Evolutionary conservation across 345 rosid genomes (phyloP).

Genomic region (Abelmoschus esculentus): DNA sequence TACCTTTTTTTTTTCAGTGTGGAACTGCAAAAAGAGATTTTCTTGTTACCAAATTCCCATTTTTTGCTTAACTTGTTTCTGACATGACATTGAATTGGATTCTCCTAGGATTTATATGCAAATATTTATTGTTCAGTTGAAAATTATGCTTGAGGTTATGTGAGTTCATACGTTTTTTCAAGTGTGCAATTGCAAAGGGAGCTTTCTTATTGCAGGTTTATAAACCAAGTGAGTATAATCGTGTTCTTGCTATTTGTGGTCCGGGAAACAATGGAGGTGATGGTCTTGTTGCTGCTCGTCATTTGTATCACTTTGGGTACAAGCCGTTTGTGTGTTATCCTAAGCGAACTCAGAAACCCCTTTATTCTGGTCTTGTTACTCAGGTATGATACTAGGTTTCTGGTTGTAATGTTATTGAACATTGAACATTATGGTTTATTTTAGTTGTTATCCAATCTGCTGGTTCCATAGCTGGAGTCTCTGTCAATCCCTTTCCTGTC

Average conservation of each 20-base stretch:
- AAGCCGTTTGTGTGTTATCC: conserved; percentile 73
- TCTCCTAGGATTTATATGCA: background rate
- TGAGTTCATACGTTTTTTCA: background rate
- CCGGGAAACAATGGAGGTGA: conserved; percentile 99
- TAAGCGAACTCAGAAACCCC: conserved; percentile 67
- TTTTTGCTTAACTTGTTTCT: background rate
- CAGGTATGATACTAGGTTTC: conserved; percentile 41
- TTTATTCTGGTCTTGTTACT: conserved; percentile 70
- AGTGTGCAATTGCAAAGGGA: background rate
- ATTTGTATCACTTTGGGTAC: conserved; percentile 68
- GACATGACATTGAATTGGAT: background rate
- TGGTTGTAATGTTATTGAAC: background rate
- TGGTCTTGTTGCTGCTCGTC: conserved; percentile 55
- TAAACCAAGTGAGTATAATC: conserved; percentile 20
- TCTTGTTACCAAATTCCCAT: background rate
- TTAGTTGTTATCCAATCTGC: background rate
- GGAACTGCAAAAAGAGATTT: background rate
- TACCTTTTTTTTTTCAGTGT: background rate
- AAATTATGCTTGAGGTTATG: background rate
- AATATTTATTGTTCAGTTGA: background rate
- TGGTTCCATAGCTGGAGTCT: conserved; percentile 3
- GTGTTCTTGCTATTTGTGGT: conserved; percentile 74
- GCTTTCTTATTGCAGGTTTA: conserved; percentile 5
- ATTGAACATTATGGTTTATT: background rate
- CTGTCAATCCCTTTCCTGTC: conserved; percentile 73